Conservation (phyloP, 1,139 yeast genomes). For the Kodamaea fungicola region DNA sequence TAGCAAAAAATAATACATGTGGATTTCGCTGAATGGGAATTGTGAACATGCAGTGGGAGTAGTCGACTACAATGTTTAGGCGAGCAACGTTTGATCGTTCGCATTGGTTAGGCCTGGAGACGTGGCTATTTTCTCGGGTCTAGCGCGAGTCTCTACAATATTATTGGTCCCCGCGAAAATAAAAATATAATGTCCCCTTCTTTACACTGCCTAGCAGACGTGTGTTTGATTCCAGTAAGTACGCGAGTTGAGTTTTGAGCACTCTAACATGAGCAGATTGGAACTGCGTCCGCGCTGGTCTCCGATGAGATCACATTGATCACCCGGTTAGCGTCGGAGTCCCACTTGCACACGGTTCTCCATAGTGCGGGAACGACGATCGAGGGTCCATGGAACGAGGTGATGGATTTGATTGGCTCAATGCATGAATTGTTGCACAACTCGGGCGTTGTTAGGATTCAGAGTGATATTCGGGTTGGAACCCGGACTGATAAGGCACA, state of each 20-base stretch:
- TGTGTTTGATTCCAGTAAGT: slow-evolving; percentile 69
- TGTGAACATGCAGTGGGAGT: no score
- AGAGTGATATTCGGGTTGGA: slow-evolving; percentile 82
- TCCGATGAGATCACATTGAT: slow-evolving; percentile 74
- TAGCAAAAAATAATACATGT: no score
- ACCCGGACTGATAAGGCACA: slow-evolving; percentile 71
- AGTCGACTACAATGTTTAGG: no score
- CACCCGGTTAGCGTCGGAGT: slow-evolving; percentile 57
- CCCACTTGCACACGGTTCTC: slow-evolving; percentile 62
- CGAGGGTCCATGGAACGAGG: slow-evolving; percentile 91
- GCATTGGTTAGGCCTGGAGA: no score
- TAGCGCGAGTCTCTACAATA: no score
- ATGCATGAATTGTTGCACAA: slow-evolving; percentile 70
- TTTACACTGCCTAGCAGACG: slow-evolving; percentile 72
- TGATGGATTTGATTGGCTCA: slow-evolving; percentile 74
- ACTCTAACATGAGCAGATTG: slow-evolving; percentile 48
- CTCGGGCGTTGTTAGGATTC: slow-evolving; percentile 70
- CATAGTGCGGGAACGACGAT: slow-evolving; percentile 92
- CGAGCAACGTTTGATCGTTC: no score
- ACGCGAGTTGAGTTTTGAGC: neutral
- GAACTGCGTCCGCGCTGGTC: slow-evolving; percentile 73
- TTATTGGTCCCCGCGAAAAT: no score
- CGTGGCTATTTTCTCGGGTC: no score
- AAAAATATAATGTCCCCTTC: slow-evolving; percentile 32
- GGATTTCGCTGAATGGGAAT: no score